Evolutionary conservation across 2,329 filamentous ascomycete species (phyloP), one percentile per base, ranked within the genome.

Genomic region (Talaromyces piceae): DNA sequence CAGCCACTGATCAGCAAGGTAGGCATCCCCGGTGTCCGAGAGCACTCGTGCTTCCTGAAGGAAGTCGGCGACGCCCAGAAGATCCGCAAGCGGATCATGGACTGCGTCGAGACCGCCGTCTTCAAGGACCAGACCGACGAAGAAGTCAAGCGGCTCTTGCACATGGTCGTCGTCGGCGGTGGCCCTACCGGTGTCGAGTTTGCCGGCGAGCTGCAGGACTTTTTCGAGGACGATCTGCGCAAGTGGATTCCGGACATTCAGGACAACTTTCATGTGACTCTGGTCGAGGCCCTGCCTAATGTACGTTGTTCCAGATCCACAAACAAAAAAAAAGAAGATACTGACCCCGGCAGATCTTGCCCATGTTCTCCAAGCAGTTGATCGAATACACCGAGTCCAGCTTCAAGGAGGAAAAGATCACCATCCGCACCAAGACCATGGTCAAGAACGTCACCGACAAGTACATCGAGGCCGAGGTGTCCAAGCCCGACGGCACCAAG

Each of bases 371-470:
- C 70, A 97, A 97, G 81, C 90, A 95, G 73, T 79, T 98, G 65
- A 97, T 98, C 67, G 93, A 98, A 66, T 98, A 98, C 79, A 98
- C 93, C 61, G 93, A 98, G 76, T 91, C 91, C 73, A 96, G 91
- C 44, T 94, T 98, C 78, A 93, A 95, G 75, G 93, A 98, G 77
- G 93, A 98, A 74, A 91, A 90, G 67, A 98, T 98, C 67, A 85
- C 88, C 62, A 95, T 98, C 74, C 87, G 88, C 73, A 95, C 93
- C 63, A 97, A 97, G 82, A 97, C 93, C 59, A 94, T 95, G 85
- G 93, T 98, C 69, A 97, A 97, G 81, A 91, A 87, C 56, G 93
- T 98, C 54, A 95, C 89, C 27, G 86, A 93, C 63, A 94, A 87
- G 73, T 85, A 82, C 66, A 91, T 98, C 64, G 89, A 97, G 76